Evolutionary conservation across 805 yeast genomes (phyloP), one percentile per base, ranked within the genome.

Genomic region (Saturnispora ahearnii): DNA sequence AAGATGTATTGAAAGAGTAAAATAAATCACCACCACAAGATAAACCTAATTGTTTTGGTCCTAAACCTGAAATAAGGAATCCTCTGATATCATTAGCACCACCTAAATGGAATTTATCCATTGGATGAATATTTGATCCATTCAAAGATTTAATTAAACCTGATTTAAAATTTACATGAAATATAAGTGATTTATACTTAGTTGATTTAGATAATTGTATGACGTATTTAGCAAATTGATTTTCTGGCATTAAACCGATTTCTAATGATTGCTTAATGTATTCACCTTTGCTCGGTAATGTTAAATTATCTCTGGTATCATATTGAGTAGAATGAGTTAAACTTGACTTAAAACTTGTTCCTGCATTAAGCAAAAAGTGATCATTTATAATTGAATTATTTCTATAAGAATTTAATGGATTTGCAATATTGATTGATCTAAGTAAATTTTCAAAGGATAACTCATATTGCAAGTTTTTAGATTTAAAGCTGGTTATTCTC

Each of bases 71-170:
- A 51, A 76, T 57, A 10, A 65, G 60, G 55, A 77, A 78, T 1
- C 81, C 74, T 41, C 82, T 66, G 8, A 78, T 71, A 53, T 78
- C 82, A 55, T 77, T 78, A 11, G 83, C 77, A 2, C 83, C 83
- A n/a, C 83, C 83, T 3, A 73, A 64, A 56, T 71, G 75, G 51
- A 77, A 78, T 43, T 79, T 63, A 59, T 78, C 83, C 64, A 78
- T 66, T 7, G 78, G 63, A 55, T 66, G 71, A 12, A 70, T 54
- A 3, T 53, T 53, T 22, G 54, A 52, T 9, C 50, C 52, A 15
- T 45, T 26, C 5, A 61, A 36, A 11, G 58, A 41, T 41, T 51
- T 56, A 2, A 63, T 53, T 7, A 63, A 29, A 2, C 72, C 72
- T 1, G 59, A 44, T 47, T 59, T 60, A 6, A 61, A 53, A 5